phyloP scores from a whole-genome alignment of 805 yeast species.

The Nematodospora valgi region DNA sequence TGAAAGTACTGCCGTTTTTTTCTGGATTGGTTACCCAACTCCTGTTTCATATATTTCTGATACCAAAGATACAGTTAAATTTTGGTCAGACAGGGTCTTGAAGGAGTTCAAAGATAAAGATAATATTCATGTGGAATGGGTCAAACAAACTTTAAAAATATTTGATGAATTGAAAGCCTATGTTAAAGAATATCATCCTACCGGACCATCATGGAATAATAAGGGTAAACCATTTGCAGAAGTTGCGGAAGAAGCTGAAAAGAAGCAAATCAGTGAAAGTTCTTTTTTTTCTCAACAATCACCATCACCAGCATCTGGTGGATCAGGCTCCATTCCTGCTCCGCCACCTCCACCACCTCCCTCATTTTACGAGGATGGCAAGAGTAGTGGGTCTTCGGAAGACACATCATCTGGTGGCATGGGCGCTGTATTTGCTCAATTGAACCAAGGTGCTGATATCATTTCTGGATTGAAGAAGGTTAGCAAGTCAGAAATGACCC shows the following conservation, averaged over 20 bases:
- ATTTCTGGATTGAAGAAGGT: slow-evolving; percentile 88
- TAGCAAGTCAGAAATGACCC: slow-evolving; percentile 90
- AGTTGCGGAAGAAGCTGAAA: slow-evolving; percentile 16
- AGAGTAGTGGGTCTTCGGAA: neutral
- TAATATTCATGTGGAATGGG: slow-evolving; percentile 77
- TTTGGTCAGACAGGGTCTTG: slow-evolving; percentile 88
- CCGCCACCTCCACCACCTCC: slow-evolving; percentile 94
- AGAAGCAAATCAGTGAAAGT: slow-evolving; percentile 13
- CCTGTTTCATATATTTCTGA: slow-evolving; percentile 79
- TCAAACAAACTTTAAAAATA: slow-evolving; percentile 54
- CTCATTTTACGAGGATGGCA: slow-evolving; percentile 42
- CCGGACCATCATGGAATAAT: slow-evolving; percentile 79
- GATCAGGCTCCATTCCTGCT: slow-evolving; percentile 55
- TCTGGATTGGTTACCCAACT: slow-evolving; percentile 80
- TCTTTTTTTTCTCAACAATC: neutral
- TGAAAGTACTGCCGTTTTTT: slow-evolving; percentile 86
- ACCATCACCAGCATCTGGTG: slow-evolving; percentile 29
- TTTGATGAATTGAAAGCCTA: slow-evolving; percentile 70
- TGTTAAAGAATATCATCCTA: slow-evolving; percentile 72
- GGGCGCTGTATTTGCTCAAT: slow-evolving; percentile 86
- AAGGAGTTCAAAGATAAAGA: slow-evolving; percentile 79
- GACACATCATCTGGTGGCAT: slow-evolving; percentile 47
- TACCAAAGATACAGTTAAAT: slow-evolving; percentile 86
- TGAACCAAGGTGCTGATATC: slow-evolving; percentile 80
- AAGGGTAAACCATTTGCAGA: slow-evolving; percentile 58